Percentiles rank a stretch among this genome's conserved stretches.
These are phyloP conservation scores for Pterula multifida DNA, from an alignment of 1,284 basidiomycete species.

Conservation along the genomic window DNA sequence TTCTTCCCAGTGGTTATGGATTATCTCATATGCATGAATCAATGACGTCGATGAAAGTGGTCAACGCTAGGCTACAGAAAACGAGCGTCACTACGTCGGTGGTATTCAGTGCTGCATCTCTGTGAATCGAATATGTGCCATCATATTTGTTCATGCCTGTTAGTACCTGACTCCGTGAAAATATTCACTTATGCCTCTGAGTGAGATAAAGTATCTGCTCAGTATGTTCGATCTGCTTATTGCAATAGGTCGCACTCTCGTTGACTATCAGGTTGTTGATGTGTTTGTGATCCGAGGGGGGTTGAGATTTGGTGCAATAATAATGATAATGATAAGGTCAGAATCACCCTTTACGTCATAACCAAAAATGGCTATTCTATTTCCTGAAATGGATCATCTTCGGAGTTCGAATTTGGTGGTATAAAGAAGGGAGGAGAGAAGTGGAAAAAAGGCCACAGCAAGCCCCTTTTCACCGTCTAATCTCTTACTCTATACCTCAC, in stretches of 20 bases:
- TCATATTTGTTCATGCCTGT: not conserved
- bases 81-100: not conserved
- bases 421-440: not conserved
- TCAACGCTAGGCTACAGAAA: not conserved
- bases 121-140: not conserved
- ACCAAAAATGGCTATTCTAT: not conserved
- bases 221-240: not conserved
- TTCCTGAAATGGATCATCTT: not conserved
- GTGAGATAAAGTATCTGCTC: not conserved
- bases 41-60: not conserved
- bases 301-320: not conserved
- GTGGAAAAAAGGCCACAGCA: not conserved
- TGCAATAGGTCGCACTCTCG: not conserved
- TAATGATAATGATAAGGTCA: not conserved
- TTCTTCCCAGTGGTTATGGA: not conserved
- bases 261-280: not conserved
- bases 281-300: not conserved
- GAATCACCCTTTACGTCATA: not conserved
- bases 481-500: too few species aligned
- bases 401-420: not conserved
- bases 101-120: not conserved
- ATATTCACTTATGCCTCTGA: not conserved
- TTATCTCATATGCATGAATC: not conserved
- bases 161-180: not conserved
- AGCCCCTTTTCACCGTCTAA: not conserved